Base-by-base conservation (phyloP, 2,329 filamentous ascomycete species). In the Penicillium sp. region DNA sequence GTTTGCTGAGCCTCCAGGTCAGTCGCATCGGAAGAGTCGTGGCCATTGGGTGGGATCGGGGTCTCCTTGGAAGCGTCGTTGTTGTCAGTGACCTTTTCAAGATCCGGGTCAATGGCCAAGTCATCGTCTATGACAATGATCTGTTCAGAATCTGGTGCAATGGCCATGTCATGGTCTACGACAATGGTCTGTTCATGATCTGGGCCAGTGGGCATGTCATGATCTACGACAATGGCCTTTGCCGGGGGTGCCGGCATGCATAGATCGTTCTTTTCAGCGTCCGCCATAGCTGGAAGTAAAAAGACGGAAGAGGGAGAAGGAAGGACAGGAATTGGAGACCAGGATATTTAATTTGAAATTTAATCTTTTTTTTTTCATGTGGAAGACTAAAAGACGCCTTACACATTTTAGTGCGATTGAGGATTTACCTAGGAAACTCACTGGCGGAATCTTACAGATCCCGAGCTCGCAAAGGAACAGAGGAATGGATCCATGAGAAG, bases 1-100 rank as follows among this genome's bases (percentile, higher is more conserved):
- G 45, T 32, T 7, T 46, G 35, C 34, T 59, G 58, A 16, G 56
- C 56, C 48, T 60, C 58, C 12, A 60, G 25, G 31, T 60, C 58
- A 47, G 44, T 27, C 21, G 46, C 23, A 13, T 32, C 41, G 46
- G 49, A 39, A n/a, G 47, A 44, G 4, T 38, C 50, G 27, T 50
- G 16, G 27, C 49, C 37, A 31, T 38, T 44, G 7, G 52, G 35
- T 3, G 32, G 2, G 5, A 44, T 29, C 31, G 32, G 3, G 5
- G 40, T 29, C 35, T 58, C 52, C 18, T 60, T 51, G 8, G 52
- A 21, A 18, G 47, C 31, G 25, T 50, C 16, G 3, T 42, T n/a
- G 6, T 52, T 29, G 9, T 29, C 51, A 6, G 27, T 9, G 2
- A 25, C 10, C 29, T 45, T 54, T 23, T 47, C 54, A 10, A 13